Conservation (phyloP, 2,329 filamentous ascomycete genomes). For the Dichotomopilus funicola region DNA sequence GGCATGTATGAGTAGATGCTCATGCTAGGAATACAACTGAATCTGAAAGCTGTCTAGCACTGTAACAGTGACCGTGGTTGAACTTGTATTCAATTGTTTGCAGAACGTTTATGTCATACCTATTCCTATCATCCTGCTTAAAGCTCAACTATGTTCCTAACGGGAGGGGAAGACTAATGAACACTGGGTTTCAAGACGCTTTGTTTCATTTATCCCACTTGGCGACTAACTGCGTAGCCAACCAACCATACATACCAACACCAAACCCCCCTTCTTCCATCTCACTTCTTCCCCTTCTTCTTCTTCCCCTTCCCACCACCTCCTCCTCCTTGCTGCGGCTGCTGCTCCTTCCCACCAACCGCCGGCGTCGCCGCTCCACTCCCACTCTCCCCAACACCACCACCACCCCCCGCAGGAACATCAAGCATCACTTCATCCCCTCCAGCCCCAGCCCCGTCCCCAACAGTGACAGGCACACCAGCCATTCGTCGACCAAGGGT, state of each 20-base stretch:
- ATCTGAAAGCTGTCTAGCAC: not conserved
- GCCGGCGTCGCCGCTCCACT: slow-evolving; percentile 30
- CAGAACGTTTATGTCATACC: no score
- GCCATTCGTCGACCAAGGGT: slow-evolving; percentile 65
- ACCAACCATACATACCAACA: no score
- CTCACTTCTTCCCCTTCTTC: slow-evolving; percentile 64
- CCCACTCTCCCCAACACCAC: slow-evolving; percentile 25
- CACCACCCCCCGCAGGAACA: slow-evolving; percentile 17
- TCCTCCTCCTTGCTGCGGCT: slow-evolving; percentile 27
- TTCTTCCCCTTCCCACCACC: slow-evolving; percentile 56
- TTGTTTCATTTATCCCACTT: no score
- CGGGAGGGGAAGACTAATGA: no score
- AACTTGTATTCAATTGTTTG: no score
- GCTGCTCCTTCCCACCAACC: slow-evolving; percentile 29
- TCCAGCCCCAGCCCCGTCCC: slow-evolving; percentile 20
- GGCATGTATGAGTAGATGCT: slow-evolving; percentile 22
- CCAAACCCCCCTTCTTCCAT: not conserved
- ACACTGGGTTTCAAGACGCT: no score
- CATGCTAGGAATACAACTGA: slow-evolving; percentile 14
- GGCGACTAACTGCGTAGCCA: no score
- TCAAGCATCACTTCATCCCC: slow-evolving; percentile 40
- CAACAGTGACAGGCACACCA: slow-evolving; percentile 36
- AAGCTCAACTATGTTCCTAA: not conserved
- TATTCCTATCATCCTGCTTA: not conserved
- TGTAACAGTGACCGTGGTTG: not conserved